Base-by-base conservation (phyloP, 768 basidiomycete genomes). In the Auriscalpium vulgare region DNA sequence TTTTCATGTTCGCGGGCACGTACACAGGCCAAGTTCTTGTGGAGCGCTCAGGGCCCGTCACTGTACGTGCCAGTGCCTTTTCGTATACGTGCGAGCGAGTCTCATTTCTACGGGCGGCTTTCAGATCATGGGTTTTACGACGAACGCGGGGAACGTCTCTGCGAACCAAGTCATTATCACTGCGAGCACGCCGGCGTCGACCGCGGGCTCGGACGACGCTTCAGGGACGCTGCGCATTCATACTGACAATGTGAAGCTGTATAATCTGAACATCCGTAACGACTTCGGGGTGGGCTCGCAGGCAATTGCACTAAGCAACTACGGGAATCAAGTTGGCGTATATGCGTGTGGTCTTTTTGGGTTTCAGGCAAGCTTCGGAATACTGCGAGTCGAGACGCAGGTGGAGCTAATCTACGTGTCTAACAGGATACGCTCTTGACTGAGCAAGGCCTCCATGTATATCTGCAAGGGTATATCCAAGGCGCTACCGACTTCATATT, bases 401-500 rank as follows among this genome's bases (percentile, higher is more conserved):
- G 44, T 1, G 3, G 4, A n/a, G 46, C 38, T 29, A 7, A 29
- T 29, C 29, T 5, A 10, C 16, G 4, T 9, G 8, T n/a, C 11
- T 17, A 1, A 56, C 76, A 81, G 61, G 79, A 80, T 49, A 80
- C 77, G 0, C 59, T 79, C 14, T 71, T 70, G 37, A 73, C 76
- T 9, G 75, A 78, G 52, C 57, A 69, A 47, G 79, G 79, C 10
- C 75, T 74, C 1, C 79, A 81, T 51, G 77, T 80, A 0, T 80
- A 74, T 59, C 54, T 56, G 23, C 59, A 61, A 29, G 67, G 71
- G 2, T 78, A 77, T 53, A 80, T 82, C 54, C 19, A 79, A 76
- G 78, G 78, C 36, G 77, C 77, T 0, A 68, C 69, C 0, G 78
- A 81, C 57, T 81, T 81, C 57, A 78, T 80, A 48, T 80, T 79